Base-by-base conservation (phyloP, 2,329 filamentous ascomycete species). In the Stagonosporopsis vannaccii region DNA sequence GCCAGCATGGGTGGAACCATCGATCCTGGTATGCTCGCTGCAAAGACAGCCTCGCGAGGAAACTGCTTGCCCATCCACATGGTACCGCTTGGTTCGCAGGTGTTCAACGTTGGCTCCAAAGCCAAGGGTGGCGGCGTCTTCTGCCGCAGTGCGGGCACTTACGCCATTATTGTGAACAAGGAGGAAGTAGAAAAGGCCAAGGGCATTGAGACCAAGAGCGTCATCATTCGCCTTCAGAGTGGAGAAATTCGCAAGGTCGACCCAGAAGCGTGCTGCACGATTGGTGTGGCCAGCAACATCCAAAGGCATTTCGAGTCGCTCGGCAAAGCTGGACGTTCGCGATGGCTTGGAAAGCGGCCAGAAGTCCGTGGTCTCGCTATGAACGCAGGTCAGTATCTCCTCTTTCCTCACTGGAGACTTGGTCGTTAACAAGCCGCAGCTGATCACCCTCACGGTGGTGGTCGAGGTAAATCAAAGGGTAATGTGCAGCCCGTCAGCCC, bases 381-480 rank as follows among this genome's bases (percentile, higher is more conserved):
- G 96, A 99, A 99, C 82, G 92, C 94, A 76, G 87, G 90, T 91
- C 50, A 59, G 65, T 67, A 25, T 36, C 8, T 19, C n/a, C 26
- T 12, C 8, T 30, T 5, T 44, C 11, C 55, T 23, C 12, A 45
- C 32, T 36, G 25, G 20, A 19, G 19, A 5, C 17, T 9, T 15
- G 17, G 36, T 41, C 30, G 48, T 63, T 66, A 59, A 69, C 65
- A 40, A 41, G 26, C 46, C 59, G 40, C 69, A 87, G 90, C 88
- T 69, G 95, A 99, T 73, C 95, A 99, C 84, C 95, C 95, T 72
- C 95, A 99, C 78, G 95, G 95, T 85, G 95, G 95, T 90, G 95
- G 95, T 79, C 87, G 96, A 84, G 95, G 95, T 82, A 99, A 99
- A 82, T 97, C 92, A 55, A 99, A 99, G 91, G 92, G 95, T 87